A percentile compares a stretch with the other conserved stretches of the same genome.
These are phyloP conservation scores for Colletotrichum coccodes DNA, from an alignment of 2,329 filamentous ascomycete species.

Conservation along the genomic window DNA sequence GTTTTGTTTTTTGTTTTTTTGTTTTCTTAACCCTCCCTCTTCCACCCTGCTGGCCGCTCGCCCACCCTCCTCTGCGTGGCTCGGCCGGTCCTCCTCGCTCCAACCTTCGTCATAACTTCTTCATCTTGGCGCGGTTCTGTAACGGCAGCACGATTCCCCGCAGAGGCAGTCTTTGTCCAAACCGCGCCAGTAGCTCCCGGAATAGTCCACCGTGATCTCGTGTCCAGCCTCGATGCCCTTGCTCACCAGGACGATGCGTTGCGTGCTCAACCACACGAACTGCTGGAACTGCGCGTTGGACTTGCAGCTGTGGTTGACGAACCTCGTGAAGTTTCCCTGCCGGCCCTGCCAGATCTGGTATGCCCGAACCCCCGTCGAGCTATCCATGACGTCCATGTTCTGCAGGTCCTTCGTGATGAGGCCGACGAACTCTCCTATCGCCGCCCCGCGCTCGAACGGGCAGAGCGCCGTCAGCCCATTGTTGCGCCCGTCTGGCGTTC, in stretches of 20 bases:
- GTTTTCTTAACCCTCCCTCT: background rate
- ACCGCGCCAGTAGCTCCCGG: constrained; percentile 65
- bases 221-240: constrained; percentile 62
- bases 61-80: background rate
- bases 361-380: constrained; percentile 43
- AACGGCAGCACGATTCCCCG: constrained; percentile 62
- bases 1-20: background rate
- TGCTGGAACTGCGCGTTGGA: constrained; percentile 66
- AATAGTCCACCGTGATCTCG: constrained; percentile 69
- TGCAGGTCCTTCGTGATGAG: constrained; percentile 61
- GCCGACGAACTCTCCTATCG: constrained; percentile 66
- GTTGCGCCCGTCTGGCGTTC: constrained; percentile 62
- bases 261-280: constrained; percentile 65
- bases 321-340: constrained; percentile 66
- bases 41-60: background rate
- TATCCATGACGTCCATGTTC: constrained; percentile 65
- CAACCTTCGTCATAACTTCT: background rate
- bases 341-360: constrained; percentile 69
- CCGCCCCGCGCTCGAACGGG: constrained; percentile 60
- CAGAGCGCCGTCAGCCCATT: constrained; percentile 60
- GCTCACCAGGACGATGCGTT: constrained; percentile 65
- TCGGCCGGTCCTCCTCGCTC: background rate
- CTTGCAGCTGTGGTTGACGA: constrained; percentile 68
- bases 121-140: constrained; percentile 38
- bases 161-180: constrained; percentile 66